Base-by-base conservation (phyloP, 2,329 filamentous ascomycete species). In the Fusarium mexicanum region DNA sequence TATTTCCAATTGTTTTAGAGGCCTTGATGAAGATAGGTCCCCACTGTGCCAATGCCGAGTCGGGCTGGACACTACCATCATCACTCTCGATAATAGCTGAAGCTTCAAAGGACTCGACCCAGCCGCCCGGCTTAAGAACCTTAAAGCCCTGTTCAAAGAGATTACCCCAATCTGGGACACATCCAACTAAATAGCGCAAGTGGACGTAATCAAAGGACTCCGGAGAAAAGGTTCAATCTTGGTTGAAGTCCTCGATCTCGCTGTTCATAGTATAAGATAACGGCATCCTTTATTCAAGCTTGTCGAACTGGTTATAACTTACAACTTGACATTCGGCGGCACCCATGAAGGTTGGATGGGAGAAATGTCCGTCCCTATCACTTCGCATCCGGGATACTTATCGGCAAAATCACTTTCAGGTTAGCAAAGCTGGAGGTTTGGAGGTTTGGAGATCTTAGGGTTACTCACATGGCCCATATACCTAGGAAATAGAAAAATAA, bases 181-280 rank as follows among this genome's bases (percentile, higher is more conserved):
- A 74, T 2, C 73, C 73, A 6, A 76, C 71, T 4, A 75, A 17
- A 24, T 75, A 73, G 11, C 73, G 61, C 12, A 76, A 22, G 31
- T 75, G 73, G 24, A 75, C 48, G 20, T 76, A 75, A 22, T 75
- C 73, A n/a, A 75, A 76, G 1, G 71, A 50, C 2, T 47, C 61
- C 4, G 64, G 57, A 3, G 73, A 18, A 5, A 73, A 75, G 11
- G 73, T 75, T 73, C 73, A 75, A 2, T 76, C 73, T 31, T 76
- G 67, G 4, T 57, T 75, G 4, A 74, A 75, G 17, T 75, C 73
- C 16, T 75, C 73, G 14, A 75, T 75, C 41, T 76, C 70, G 22
- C 68, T 71, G 9, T 16, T 6, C 2, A 14, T 5, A 13, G 44
- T 61, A 10, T 70, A 29, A 53, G 31, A 22, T 3, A 3, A 7